These are phyloP conservation scores for Acanthamoeba triangularis DNA, from an alignment of 208 protist genomes.

Conservation along the genomic window DNA sequence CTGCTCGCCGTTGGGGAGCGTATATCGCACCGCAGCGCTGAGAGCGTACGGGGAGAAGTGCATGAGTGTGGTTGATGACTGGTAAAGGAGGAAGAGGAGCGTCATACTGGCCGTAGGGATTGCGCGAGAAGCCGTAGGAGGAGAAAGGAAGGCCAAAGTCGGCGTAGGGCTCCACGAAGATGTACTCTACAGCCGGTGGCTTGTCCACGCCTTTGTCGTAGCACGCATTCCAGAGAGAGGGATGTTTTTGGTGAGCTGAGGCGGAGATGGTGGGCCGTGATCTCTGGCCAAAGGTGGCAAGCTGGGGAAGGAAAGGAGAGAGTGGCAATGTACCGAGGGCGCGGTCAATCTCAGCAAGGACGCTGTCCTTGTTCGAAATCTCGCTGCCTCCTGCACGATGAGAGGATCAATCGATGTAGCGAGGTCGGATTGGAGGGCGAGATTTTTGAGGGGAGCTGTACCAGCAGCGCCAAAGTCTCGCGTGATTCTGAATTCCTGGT, in stretches of 20 bases:
- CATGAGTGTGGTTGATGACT: too few relatives aligned
- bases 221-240: too few relatives aligned
- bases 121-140: slow-evolving; percentile 44
- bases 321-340: slow-evolving; percentile 12
- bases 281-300: too few relatives aligned
- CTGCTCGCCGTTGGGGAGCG: slow-evolving; percentile 43
- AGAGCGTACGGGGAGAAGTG: too few relatives aligned
- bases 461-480: slow-evolving; percentile 58
- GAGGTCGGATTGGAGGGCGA: too few relatives aligned
- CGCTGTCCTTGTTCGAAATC: slow-evolving; percentile 51
- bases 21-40: slow-evolving; percentile 71
- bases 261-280: too few relatives aligned
- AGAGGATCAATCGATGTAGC: too few relatives aligned
- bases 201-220: slow-evolving; percentile 30
- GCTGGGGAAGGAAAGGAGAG: too few relatives aligned
- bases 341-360: slow-evolving; percentile 33
- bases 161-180: slow-evolving; percentile 72
- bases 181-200: slow-evolving; percentile 72
- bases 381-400: slow-evolving; percentile 68
- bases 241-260: too few relatives aligned
- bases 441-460: too few relatives aligned
- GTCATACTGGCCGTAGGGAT: slow-evolving; percentile 60
- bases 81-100: background rate
- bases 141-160: slow-evolving; percentile 37
- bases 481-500: slow-evolving; percentile 1